Evolutionary conservation across 495 filamentous ascomycete species (phyloP).

Genomic region (Talaromyces trachyspermus): DNA sequence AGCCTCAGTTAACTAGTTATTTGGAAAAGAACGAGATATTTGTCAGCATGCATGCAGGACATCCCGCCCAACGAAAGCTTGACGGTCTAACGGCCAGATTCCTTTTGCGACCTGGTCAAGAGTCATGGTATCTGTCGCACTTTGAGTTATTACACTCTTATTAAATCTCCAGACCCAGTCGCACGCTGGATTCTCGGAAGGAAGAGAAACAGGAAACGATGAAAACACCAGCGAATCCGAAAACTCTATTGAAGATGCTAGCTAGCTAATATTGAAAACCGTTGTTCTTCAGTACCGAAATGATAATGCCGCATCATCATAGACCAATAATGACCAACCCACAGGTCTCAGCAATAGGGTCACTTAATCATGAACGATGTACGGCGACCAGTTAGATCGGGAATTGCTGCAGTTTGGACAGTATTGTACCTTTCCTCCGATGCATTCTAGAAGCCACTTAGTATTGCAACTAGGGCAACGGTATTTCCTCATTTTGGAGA

Average conservation of each 20-base stretch:
- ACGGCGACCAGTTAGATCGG: background rate
- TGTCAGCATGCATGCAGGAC: background rate
- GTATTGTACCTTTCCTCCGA: background rate
- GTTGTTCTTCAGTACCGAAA: too few relatives aligned
- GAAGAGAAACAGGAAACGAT: too few relatives aligned
- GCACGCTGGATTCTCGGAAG: too few relatives aligned
- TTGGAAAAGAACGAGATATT: too few relatives aligned
- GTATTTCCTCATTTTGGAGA: too few relatives aligned
- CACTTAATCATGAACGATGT: background rate
- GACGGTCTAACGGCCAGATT: too few relatives aligned
- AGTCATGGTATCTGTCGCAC: background rate
- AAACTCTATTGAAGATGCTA: too few relatives aligned
- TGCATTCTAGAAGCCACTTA: background rate
- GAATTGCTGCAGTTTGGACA: background rate
- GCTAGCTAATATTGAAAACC: too few relatives aligned
- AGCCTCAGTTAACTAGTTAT: background rate
- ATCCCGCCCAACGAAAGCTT: background rate
- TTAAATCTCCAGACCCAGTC: too few relatives aligned
- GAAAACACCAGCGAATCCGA: too few relatives aligned
- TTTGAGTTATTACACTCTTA: background rate
- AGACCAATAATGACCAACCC: background rate
- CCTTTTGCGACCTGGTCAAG: background rate
- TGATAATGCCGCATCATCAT: background rate
- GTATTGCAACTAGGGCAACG: slow-evolving; percentile 11
- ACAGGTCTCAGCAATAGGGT: background rate